Evolutionary conservation across 441 rosid species (phyloP), one percentile per base, ranked within the genome.

Genomic region (Metrosideros polymorpha): DNA sequence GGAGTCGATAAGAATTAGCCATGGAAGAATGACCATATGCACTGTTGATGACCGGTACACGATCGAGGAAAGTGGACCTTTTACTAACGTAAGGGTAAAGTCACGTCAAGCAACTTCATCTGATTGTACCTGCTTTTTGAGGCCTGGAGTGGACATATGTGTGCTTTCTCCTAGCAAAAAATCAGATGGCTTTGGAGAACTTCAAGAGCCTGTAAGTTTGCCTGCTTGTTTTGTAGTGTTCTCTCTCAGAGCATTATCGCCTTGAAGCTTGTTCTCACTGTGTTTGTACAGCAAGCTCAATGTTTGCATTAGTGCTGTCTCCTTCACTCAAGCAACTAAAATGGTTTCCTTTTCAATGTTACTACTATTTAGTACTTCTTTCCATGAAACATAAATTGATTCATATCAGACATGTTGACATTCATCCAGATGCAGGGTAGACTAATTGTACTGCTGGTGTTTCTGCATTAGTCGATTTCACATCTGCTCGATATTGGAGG

Each of bases 131-230:
- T 95, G 98, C 89, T 92, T 93, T 88, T 88, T 97, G 87, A 92
- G 99, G 88, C 95, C 97, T 53, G 93, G 94, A 25, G 55, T 96
- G 88, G 99, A 97, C 88, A 89, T 97, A 87, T 95, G 98, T 42
- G 92, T 95, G 82, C 93, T 94, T 83, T 87, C 92, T 88, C 30
- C 85, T 39, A 59, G 93, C 25, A 42, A 85, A 51, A 66, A 79
- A 53, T 42, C 53, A 15, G 91, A 83, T 56, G 55, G 54, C 86
- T 43, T 87, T 12, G 93, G 87, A 56, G 89, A 89, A 88, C 84
- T 86, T 83, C 50, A 54, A 49, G 87, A 88, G 39, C 93, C 90
- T 42, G 94, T 91, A 87, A 93, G 92, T 86, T 45, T 83, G 43
- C 82, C 32, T 47, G 53, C 82, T 42, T 84, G 39, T 59, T 45